These are phyloP conservation scores for Tetrapisispora fleetii DNA, from an alignment of 805 yeast species.

Conservation along the genomic window DNA sequence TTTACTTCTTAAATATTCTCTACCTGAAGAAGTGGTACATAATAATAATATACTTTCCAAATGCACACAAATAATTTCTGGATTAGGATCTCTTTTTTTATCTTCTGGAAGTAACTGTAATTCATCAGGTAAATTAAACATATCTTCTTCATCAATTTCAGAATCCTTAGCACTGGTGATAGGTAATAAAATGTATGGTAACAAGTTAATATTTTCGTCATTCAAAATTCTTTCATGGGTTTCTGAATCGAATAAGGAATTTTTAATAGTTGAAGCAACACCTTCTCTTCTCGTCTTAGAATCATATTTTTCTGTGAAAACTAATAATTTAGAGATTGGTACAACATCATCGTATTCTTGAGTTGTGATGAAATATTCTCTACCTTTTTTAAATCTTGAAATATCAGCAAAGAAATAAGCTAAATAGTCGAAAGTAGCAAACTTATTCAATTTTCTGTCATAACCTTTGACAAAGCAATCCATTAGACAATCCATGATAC, in stretches of 20 bases:
- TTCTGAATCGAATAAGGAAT: conserved; percentile 71
- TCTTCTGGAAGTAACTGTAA: conserved; percentile 70
- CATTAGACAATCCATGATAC: conserved; percentile 69
- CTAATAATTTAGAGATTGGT: conserved; percentile 72
- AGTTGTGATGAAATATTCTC: conserved; percentile 63
- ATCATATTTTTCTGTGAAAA: conserved; percentile 74
- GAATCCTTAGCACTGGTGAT: conserved; percentile 64
- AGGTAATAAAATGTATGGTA: conserved; percentile 77
- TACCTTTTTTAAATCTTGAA: conserved; percentile 65
- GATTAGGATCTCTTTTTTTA: conserved; percentile 64
- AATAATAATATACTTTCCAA: conserved; percentile 72
- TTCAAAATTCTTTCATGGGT: conserved; percentile 51
- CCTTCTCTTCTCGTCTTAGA: conserved; percentile 79
- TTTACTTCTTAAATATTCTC: conserved; percentile 71
- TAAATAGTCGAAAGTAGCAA: conserved; percentile 71
- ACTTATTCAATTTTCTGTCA: conserved; percentile 58
- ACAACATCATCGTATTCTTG: conserved; percentile 68
- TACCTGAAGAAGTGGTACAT: conserved; percentile 61
- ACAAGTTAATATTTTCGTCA: conserved; percentile 56
- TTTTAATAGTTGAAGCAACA: conserved; percentile 85
- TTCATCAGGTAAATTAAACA: conserved; percentile 80
- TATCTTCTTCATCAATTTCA: conserved; percentile 72
- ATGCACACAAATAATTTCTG: conserved; percentile 56
- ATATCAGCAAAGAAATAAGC: conserved; percentile 85
- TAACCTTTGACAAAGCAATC: conserved; percentile 83